Evolutionary conservation across 805 yeast species (phyloP), one percentile per base, ranked within the genome.

Genomic region (Blastobotrys peoriensis): DNA sequence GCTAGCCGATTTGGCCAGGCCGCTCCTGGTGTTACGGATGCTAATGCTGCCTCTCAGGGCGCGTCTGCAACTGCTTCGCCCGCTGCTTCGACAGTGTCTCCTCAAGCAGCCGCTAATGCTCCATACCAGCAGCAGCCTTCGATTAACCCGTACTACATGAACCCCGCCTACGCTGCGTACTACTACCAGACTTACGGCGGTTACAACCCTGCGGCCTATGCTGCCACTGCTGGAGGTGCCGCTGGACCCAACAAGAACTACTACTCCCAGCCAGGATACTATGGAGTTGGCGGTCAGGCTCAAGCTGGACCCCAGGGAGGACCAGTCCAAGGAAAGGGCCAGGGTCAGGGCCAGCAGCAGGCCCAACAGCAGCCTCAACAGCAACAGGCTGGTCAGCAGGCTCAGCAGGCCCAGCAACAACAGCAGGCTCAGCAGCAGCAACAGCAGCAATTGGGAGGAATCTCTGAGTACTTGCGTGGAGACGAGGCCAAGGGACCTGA

Each of bases 331-430:
- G 60, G 54, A 30, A 57, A 52, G 43, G 8, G 10, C 13, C 42
- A 35, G 25, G 49, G 41, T 22, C 57, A 49, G 43, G 60, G 54
- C 27, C 58, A 52, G 43, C 58, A 51, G 35, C 38, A 40, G 19
- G 60, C 53, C 39, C 60, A 57, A 37, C 60, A 54, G 40, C 60
- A 58, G 38, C 33, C 38, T 27, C 59, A 51, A 36, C 60, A 52
- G 39, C 45, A 44, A 27, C 62, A 58, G 40, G 59, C 51, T 20
- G 72, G 64, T 51, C 48, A 44, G 41, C 52, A 46, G 33, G 61
- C 36, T 19, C 54, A 39, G 34, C 19, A 40, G 18, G 44, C 33
- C 35, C 51, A 40, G 28, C 48, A 36, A 36, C 43, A 43, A 36
- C 20, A 25, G 16, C 44, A 42, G n/a, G 39, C 41, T 20, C 61